These are phyloP conservation scores for Scedosporium minutisporum DNA, from an alignment of 2,329 filamentous ascomycete species.

Conservation along the genomic window DNA sequence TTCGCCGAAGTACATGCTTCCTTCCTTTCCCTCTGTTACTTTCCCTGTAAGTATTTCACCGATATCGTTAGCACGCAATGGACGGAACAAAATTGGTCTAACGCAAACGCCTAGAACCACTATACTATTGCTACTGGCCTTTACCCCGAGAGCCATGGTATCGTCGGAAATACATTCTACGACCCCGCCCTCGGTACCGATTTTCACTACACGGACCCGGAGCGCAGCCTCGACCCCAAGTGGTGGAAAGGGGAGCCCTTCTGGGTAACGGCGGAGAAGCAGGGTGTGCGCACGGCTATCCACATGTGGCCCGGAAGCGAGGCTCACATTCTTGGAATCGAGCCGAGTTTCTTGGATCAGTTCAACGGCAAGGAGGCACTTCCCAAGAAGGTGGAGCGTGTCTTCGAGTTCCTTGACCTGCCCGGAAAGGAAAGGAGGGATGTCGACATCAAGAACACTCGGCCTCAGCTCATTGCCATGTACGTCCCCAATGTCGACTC, in stretches of 20 bases:
- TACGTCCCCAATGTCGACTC: slow-evolving; percentile 91
- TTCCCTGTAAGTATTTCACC: slow-evolving; percentile 52
- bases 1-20: slow-evolving; percentile 84
- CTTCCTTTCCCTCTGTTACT: slow-evolving; percentile 91
- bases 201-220: slow-evolving; percentile 78
- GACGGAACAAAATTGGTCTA: too few relatives aligned
- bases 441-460: slow-evolving; percentile 34
- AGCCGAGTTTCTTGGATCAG: slow-evolving; percentile 74
- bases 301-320: slow-evolving; percentile 99
- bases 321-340: slow-evolving; percentile 65
- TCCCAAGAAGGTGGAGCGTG: slow-evolving; percentile 63
- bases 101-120: slow-evolving; percentile 47
- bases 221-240: slow-evolving; percentile 66
- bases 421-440: slow-evolving; percentile 58
- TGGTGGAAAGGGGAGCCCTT: slow-evolving; percentile 96
- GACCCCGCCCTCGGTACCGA: slow-evolving; percentile 67
- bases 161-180: slow-evolving; percentile 94
- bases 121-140: slow-evolving; percentile 88
- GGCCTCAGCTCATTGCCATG: slow-evolving; percentile 85
- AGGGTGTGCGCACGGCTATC: slow-evolving; percentile 68
- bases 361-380: slow-evolving; percentile 73
- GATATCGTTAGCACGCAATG: background rate
- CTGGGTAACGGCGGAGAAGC: slow-evolving; percentile 84
- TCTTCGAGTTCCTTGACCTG: slow-evolving; percentile 76
- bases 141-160: slow-evolving; percentile 84